Percentiles rank a stretch among this genome's conserved stretches.
Conservation (phyloP, 139 green algal genomes). For the Yamagishiella unicocca region DNA sequence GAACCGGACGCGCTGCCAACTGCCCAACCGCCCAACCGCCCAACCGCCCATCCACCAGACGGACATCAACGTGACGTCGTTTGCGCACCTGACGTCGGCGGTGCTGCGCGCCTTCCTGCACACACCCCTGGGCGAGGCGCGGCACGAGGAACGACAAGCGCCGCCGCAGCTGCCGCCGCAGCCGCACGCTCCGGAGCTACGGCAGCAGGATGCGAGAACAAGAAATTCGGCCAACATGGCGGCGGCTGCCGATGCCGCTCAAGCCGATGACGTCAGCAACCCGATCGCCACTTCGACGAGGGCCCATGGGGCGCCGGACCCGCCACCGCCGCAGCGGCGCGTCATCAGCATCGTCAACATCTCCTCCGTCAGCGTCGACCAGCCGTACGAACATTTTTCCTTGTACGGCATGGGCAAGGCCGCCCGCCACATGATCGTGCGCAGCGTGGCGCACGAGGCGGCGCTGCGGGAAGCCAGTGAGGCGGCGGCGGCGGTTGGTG, state of each 20-base stretch:
- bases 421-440: conserved; percentile 36
- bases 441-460: conserved; percentile 31
- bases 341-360: conserved; percentile 40
- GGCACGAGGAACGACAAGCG: background rate
- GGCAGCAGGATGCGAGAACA: background rate
- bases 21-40: too few species aligned
- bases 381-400: conserved; percentile 46
- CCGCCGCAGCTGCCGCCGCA: background rate
- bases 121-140: background rate
- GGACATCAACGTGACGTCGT: conserved; percentile 48
- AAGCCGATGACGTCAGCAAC: too few species aligned
- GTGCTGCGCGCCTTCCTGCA: conserved; percentile 21
- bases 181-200: background rate
- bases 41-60: background rate
- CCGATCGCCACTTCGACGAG: too few species aligned
- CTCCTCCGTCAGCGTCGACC: conserved; percentile 5
- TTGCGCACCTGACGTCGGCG: background rate
- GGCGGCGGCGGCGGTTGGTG: background rate
- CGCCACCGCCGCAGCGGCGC: background rate
- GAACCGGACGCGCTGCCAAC: background rate
- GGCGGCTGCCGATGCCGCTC: too few species aligned
- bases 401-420: conserved; percentile 50
- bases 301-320: too few species aligned
- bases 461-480: background rate
- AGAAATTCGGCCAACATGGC: too few species aligned